phyloP scores from a whole-genome alignment of 805 yeast species.

The Candida nanaspora region DNA sequence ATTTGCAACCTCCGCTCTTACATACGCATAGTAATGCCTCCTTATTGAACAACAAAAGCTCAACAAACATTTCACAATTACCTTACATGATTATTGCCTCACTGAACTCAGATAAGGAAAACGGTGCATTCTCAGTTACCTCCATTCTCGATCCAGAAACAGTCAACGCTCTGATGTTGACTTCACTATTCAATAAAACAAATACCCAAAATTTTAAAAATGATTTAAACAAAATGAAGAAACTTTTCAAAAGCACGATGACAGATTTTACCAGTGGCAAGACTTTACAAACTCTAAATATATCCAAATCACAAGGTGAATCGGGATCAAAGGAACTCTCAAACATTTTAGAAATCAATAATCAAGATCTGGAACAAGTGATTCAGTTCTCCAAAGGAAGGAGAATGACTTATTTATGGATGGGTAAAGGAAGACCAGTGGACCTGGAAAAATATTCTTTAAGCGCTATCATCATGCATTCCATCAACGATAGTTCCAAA shows the following conservation, averaged over 20 bases:
- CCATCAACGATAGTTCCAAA: neutral
- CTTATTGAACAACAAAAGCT: slow-evolving; percentile 23
- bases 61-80: slow-evolving; percentile 44
- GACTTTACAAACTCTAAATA: slow-evolving; percentile 21
- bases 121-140: neutral
- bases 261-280: slow-evolving; percentile 30
- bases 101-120: neutral
- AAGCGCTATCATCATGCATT: slow-evolving; percentile 4
- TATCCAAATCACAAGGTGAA: slow-evolving; percentile 8
- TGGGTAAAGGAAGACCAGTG: slow-evolving; percentile 38
- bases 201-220: slow-evolving; percentile 25
- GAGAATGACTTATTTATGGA: slow-evolving; percentile 36
- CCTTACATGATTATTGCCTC: slow-evolving; percentile 15
- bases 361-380: slow-evolving; percentile 22
- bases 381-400: slow-evolving; percentile 20
- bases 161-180: slow-evolving; percentile 13
- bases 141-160: slow-evolving; percentile 16
- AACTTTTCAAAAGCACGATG: slow-evolving; percentile 28
- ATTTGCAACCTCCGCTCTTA: slow-evolving; percentile 7
- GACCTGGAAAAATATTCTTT: slow-evolving; percentile 21
- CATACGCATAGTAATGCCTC: slow-evolving; percentile 7
- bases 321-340: slow-evolving; percentile 13
- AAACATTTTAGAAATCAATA: slow-evolving; percentile 11
- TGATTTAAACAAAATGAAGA: slow-evolving; percentile 27
- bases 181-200: slow-evolving; percentile 20